Evolutionary conservation across 2,329 filamentous ascomycete genomes (phyloP).

Genomic region (Bipolaris victoriae): DNA sequence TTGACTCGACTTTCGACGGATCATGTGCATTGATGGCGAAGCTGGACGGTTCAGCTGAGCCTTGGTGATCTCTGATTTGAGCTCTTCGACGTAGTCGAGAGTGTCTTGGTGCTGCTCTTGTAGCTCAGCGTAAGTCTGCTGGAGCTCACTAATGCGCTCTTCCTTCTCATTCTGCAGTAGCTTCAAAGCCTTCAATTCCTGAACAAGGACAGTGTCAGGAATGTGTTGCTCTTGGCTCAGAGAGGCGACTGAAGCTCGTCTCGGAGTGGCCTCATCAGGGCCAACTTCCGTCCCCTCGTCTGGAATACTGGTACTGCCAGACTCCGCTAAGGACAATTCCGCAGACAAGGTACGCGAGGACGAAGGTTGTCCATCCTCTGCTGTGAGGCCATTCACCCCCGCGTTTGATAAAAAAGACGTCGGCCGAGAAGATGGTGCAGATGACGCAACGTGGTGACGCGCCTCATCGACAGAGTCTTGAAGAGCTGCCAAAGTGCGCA

Average conservation of each 20-base stretch:
- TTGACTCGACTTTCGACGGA: slow-evolving; percentile 91
- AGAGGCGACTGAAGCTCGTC: slow-evolving; percentile 31
- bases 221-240: slow-evolving; percentile 20
- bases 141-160: slow-evolving; percentile 72
- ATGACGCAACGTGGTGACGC: slow-evolving; percentile 62
- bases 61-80: slow-evolving; percentile 84
- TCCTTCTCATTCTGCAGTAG: slow-evolving; percentile 77
- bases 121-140: slow-evolving; percentile 80
- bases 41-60: slow-evolving; percentile 70
- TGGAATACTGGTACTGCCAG: slow-evolving; percentile 50
- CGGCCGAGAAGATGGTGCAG: slow-evolving; percentile 65
- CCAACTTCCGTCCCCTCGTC: slow-evolving; percentile 59
- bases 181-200: slow-evolving; percentile 75
- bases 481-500: slow-evolving; percentile 80
- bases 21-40: slow-evolving; percentile 73
- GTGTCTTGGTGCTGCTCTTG: slow-evolving; percentile 82
- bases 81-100: slow-evolving; percentile 84
- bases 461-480: slow-evolving; percentile 85
- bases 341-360: slow-evolving; percentile 92
- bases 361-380: slow-evolving; percentile 71
- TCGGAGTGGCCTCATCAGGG: slow-evolving; percentile 63
- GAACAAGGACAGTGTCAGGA: slow-evolving; percentile 32
- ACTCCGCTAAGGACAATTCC: slow-evolving; percentile 87
- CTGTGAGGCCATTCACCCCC: slow-evolving; percentile 70
- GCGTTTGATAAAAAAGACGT: slow-evolving; percentile 84